Conservation (phyloP, 2,329 filamentous ascomycete species). For the Pyrenophora teres region DNA sequence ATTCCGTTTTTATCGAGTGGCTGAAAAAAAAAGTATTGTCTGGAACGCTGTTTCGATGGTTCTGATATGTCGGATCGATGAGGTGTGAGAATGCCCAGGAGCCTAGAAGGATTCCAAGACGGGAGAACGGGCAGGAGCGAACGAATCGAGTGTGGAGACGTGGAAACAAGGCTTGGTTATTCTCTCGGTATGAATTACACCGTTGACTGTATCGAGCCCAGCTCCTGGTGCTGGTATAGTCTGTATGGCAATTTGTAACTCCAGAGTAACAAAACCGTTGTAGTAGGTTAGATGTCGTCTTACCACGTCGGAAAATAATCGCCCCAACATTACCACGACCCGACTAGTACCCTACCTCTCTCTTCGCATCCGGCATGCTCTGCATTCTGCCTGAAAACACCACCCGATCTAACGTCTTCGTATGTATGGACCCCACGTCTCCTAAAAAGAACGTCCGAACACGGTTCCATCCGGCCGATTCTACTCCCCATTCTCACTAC, state of each 20-base stretch:
- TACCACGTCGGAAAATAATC: background rate
- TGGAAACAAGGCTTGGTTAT: constrained; percentile 12
- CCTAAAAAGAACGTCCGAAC: no score
- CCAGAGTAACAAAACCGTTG: no score
- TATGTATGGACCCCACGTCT: background rate
- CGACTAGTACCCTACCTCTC: no score
- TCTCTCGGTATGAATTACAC: constrained; percentile 1
- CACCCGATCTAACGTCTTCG: background rate
- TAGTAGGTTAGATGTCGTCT: no score
- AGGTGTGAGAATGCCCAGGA: constrained; percentile 11
- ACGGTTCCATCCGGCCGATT: constrained; percentile 2
- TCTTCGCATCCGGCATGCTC: background rate
- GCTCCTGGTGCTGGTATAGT: no score
- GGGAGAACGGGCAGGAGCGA: constrained; percentile 8
- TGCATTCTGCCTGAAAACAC: constrained; percentile 11
- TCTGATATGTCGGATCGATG: background rate
- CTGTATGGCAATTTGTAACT: no score
- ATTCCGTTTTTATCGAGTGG: no score
- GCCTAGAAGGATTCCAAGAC: constrained; percentile 16
- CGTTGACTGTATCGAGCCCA: background rate
- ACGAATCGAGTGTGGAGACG: constrained; percentile 2
- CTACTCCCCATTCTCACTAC: constrained; percentile 1
- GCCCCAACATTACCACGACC: constrained; percentile 1
- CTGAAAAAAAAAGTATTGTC: constrained; percentile 5
- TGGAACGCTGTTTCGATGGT: background rate